Percentiles rank a stretch among this genome's conserved stretches.
Conservation (phyloP, 495 filamentous ascomycete species). For the Annulohypoxylon moriforme region DNA sequence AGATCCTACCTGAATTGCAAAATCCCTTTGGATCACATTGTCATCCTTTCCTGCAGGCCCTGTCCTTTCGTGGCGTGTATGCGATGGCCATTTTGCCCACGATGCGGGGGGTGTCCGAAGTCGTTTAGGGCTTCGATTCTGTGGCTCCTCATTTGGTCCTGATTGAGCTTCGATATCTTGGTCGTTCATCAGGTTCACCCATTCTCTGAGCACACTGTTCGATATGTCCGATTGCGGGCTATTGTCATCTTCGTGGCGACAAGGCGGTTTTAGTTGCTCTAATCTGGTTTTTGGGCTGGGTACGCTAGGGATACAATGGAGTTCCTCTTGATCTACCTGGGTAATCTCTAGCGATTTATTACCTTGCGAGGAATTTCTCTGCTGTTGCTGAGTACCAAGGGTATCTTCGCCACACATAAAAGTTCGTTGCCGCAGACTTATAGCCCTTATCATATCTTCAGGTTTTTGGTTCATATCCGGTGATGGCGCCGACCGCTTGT, state of each 20-base stretch:
- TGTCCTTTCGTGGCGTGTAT: constrained; percentile 51
- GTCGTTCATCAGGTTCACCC: constrained; percentile 48
- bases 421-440: neutral
- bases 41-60: constrained; percentile 41
- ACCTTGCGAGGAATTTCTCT: neutral
- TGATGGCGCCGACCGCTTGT: neutral
- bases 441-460: neutral
- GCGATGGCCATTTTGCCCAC: constrained; percentile 55
- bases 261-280: constrained; percentile 30
- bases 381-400: neutral
- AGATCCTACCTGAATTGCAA: constrained; percentile 16
- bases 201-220: constrained; percentile 44
- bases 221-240: constrained; percentile 40
- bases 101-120: constrained; percentile 46
- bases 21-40: constrained; percentile 39
- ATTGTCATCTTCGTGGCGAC: constrained; percentile 13
- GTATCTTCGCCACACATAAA: neutral
- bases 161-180: constrained; percentile 25
- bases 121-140: constrained; percentile 18
- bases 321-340: neutral
- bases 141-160: constrained; percentile 20
- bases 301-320: neutral
- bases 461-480: neutral
- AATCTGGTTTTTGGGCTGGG: constrained; percentile 3
- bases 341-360: neutral